Conservation (phyloP, 805 yeast species). For the Lipomyces kockii region DNA sequence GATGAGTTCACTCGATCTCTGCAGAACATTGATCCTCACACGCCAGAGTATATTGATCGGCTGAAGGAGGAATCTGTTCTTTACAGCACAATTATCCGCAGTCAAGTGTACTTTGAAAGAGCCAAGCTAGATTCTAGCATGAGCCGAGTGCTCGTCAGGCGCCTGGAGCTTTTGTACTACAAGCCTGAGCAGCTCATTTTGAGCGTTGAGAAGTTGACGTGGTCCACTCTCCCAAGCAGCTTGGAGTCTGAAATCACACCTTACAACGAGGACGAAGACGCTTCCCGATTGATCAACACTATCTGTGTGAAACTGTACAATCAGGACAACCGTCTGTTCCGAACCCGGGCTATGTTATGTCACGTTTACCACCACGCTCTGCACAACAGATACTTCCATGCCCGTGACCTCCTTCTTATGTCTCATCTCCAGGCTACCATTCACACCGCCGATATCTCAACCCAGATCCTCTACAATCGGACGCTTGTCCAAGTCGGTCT, state of each 20-base stretch:
- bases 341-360: slow-evolving; percentile 81
- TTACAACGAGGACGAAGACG: slow-evolving; percentile 47
- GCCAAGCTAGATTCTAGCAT: slow-evolving; percentile 51
- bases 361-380: slow-evolving; percentile 91
- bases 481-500: slow-evolving; percentile 94
- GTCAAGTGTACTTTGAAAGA: slow-evolving; percentile 82
- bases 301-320: slow-evolving; percentile 68
- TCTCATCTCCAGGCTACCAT: slow-evolving; percentile 85
- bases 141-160: slow-evolving; percentile 73
- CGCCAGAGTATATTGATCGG: slow-evolving; percentile 89
- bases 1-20: slow-evolving; percentile 90
- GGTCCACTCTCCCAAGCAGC: slow-evolving; percentile 58
- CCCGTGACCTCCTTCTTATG: slow-evolving; percentile 84
- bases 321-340: slow-evolving; percentile 69
- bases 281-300: slow-evolving; percentile 62
- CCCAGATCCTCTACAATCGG: slow-evolving; percentile 93
- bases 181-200: slow-evolving; percentile 78
- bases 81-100: slow-evolving; percentile 76
- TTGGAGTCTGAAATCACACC: slow-evolving; percentile 46
- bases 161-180: slow-evolving; percentile 92
- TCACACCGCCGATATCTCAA: slow-evolving; percentile 78
- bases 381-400: slow-evolving; percentile 78
- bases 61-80: slow-evolving; percentile 82
- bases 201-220: slow-evolving; percentile 73
- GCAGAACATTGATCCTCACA: slow-evolving; percentile 90